phyloP scores from a whole-genome alignment of 2,329 filamentous ascomycete genomes.

The Diaporthe ampelina region DNA sequence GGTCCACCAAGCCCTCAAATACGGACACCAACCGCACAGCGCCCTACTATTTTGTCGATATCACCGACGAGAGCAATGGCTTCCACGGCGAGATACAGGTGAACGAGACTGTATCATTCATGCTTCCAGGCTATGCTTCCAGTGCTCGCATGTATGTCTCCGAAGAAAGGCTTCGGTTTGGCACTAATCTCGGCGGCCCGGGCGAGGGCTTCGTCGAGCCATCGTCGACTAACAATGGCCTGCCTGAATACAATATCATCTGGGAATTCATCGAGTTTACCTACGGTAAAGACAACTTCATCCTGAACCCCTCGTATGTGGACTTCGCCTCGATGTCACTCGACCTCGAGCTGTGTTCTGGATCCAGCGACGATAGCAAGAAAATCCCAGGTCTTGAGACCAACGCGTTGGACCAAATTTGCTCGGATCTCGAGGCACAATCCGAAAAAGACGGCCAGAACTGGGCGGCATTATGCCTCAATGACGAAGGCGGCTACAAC shows the following conservation, averaged over 20 bases:
- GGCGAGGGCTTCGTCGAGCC: constrained; percentile 26
- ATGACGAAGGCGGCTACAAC: neutral
- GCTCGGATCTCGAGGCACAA: neutral
- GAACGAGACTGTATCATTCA: neutral
- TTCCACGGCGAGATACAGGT: neutral
- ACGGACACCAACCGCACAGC: neutral
- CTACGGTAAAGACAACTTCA: neutral
- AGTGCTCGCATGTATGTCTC: constrained; percentile 31
- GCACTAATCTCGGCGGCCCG: constrained; percentile 20
- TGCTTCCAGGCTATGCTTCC: constrained; percentile 19
- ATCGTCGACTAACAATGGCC: constrained; percentile 4
- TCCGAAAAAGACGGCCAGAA: neutral
- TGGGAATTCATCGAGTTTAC: constrained; percentile 37
- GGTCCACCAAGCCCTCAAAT: constrained; percentile 11
- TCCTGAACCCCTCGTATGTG: constrained; percentile 22
- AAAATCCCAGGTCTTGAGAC: constrained; percentile 7
- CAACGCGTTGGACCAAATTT: constrained; percentile 10
- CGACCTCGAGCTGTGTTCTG: constrained; percentile 6
- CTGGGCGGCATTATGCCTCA: constrained; percentile 21
- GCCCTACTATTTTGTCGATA: constrained; percentile 13
- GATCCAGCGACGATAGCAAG: neutral
- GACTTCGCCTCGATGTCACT: constrained; percentile 32
- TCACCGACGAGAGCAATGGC: neutral
- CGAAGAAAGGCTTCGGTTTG: constrained; percentile 14
- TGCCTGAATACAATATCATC: constrained; percentile 23